Percentiles rank a stretch among this genome's conserved stretches.
Conservation (phyloP, 805 yeast species). For the Saturnispora gosingensis region DNA sequence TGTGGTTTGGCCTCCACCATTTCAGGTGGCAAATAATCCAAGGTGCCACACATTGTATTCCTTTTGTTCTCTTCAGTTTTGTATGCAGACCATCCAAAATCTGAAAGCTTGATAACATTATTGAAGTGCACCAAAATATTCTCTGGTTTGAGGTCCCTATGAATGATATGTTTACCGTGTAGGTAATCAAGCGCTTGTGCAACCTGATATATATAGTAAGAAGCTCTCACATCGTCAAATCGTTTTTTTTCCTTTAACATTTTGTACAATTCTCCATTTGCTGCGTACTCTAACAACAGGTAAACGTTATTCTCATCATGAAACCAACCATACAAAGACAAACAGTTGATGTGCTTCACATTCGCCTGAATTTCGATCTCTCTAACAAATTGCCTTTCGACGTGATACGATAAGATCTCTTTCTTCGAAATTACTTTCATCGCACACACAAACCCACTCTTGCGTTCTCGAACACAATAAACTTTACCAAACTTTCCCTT, state of each 20-base stretch:
- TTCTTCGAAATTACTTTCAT: slow-evolving; percentile 82
- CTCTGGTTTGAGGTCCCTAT: slow-evolving; percentile 92
- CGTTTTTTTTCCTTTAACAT: slow-evolving; percentile 54
- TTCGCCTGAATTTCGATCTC: slow-evolving; percentile 87
- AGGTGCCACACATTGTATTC: slow-evolving; percentile 86
- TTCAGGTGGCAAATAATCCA: slow-evolving; percentile 93
- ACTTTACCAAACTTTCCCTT: slow-evolving; percentile 93
- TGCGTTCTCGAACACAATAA: slow-evolving; percentile 73
- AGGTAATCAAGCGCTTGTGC: slow-evolving; percentile 70
- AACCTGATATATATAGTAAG: slow-evolving; percentile 74
- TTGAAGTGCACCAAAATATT: slow-evolving; percentile 72
- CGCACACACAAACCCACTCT: slow-evolving; percentile 77
- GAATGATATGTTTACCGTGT: slow-evolving; percentile 74
- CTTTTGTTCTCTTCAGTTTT: slow-evolving; percentile 41
- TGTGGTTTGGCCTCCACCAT: slow-evolving; percentile 80
- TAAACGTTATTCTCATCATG: slow-evolving; percentile 75
- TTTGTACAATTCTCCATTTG: slow-evolving; percentile 80
- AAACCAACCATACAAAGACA: slow-evolving; percentile 79
- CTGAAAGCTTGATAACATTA: slow-evolving; percentile 73
- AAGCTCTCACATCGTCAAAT: slow-evolving; percentile 65
- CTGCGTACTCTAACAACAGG: slow-evolving; percentile 73
- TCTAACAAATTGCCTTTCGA: slow-evolving; percentile 77
- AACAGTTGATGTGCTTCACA: slow-evolving; percentile 67
- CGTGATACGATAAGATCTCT: slow-evolving; percentile 64
- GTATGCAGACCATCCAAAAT: slow-evolving; percentile 93